Base-by-base conservation (phyloP, 2,329 filamentous ascomycete genomes). In the Aspergillus sp. region DNA sequence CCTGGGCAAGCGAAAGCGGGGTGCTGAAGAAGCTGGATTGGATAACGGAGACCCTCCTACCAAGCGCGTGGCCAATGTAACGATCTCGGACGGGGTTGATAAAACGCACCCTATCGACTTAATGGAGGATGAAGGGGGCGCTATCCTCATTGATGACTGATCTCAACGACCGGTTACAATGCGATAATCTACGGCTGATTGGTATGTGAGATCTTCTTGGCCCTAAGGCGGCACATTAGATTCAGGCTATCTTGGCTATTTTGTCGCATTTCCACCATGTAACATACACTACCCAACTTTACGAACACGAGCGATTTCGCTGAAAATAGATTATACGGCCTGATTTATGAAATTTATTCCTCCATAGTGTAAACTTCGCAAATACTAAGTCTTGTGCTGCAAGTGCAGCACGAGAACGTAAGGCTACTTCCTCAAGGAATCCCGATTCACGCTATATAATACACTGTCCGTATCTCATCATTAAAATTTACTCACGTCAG, bases 71-170 rank as follows among this genome's bases (percentile, higher is more conserved):
- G 73, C 72, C 5, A 71, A 68, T 20, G 65, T 70, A 3, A 64
- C 70, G 0, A 66, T 68, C 1, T 73, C 75, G 24, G 78, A 81
- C 41, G 78, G 78, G 76, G 24, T 15, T 12, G 41, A 78, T 45
- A 64, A 63, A 27, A 61, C 64, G n/a, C 59, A 71, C 33, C 68
- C 70, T 13, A 77, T 79, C 34, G 65, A 76, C 44, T 55, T 87
- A 12, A 83, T 84, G 49, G 82, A 79, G 52, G 68, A 72, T 3
- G 77, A 73, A n/a, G 80, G 78, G 54, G 87, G 86, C 20, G 82
- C 85, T 19, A 90, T 90, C 64, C 68, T 89, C 59, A 90, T 91
- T 68, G 76, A 86, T 70, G 61, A 64, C 24, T 62, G 33, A 60
- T 9, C 27, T 56, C 22, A 48, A 17, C 42, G 39, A 7, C 17